phyloP scores from a whole-genome alignment of 306 rosid species.

The Dryas octopetala region DNA sequence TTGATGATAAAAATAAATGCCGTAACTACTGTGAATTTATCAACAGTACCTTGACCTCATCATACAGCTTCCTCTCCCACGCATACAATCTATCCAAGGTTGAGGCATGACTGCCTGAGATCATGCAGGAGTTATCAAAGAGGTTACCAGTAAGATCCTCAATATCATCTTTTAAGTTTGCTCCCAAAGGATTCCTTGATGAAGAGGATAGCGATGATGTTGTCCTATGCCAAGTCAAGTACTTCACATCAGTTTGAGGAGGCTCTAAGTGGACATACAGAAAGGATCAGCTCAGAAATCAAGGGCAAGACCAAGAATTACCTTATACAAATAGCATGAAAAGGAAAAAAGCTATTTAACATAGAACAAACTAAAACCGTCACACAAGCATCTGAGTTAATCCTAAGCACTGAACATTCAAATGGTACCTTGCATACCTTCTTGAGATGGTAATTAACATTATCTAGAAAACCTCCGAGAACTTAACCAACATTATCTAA shows the following conservation, averaged over 20 bases:
- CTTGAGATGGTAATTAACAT: too few species aligned
- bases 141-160: constrained; percentile 55
- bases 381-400: neutral
- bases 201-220: constrained; percentile 84
- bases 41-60: constrained; percentile 88
- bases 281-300: constrained; percentile 26
- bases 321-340: constrained; percentile 1
- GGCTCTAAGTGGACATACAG: constrained; percentile 49
- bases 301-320: constrained; percentile 9
- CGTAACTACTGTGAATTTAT: constrained; percentile 16
- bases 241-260: constrained; percentile 61
- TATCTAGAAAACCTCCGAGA: too few species aligned
- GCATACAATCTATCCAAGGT: constrained; percentile 95
- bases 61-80: constrained; percentile 96
- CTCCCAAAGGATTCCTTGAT: constrained; percentile 74
- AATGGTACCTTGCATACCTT: neutral
- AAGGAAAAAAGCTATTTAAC: neutral
- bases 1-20: neutral
- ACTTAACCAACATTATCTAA: too few species aligned
- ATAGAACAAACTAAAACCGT: neutral
- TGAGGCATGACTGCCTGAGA: constrained; percentile 90
- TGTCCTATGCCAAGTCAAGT: constrained; percentile 90
- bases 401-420: neutral
- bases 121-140: constrained; percentile 75
- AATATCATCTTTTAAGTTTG: constrained; percentile 58